Evolutionary conservation across 345 rosid genomes (phyloP).

Genomic region (Firmiana major): DNA sequence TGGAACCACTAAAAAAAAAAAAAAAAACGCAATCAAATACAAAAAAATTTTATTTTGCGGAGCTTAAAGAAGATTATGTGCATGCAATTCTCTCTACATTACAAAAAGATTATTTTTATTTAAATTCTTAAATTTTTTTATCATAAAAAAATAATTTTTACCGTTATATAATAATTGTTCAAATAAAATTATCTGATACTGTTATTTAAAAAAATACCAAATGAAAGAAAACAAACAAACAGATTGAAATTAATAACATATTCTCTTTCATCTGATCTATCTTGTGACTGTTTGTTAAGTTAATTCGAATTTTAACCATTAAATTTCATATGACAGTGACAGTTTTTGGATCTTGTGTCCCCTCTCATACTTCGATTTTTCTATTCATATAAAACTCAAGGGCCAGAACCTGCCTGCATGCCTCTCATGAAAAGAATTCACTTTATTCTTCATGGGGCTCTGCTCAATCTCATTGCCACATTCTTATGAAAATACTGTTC

Average conservation of each 20-base stretch:
- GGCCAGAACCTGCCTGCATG: not conserved
- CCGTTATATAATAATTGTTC: too few relatives aligned
- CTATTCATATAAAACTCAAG: not conserved
- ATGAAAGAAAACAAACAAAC: not conserved
- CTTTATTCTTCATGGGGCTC: not conserved
- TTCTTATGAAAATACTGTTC: not conserved
- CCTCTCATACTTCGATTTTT: not conserved
- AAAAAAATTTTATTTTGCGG: too few relatives aligned
- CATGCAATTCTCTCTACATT: too few relatives aligned
- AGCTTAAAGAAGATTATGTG: too few relatives aligned
- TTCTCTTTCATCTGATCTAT: not conserved
- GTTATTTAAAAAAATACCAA: not conserved
- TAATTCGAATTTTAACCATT: not conserved
- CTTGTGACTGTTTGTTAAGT: not conserved
- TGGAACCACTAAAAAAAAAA: not conserved
- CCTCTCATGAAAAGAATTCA: not conserved
- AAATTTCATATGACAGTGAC: not conserved
- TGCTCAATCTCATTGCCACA: not conserved
- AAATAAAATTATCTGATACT: not conserved
- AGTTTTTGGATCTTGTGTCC: slow-evolving; percentile 33
- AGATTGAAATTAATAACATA: not conserved
- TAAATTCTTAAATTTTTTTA: too few relatives aligned
- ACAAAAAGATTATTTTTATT: too few relatives aligned
- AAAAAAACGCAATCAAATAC: too few relatives aligned
- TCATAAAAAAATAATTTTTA: too few relatives aligned